Base-by-base conservation (phyloP, 1,284 basidiomycete species). In the Irpex sp. region DNA sequence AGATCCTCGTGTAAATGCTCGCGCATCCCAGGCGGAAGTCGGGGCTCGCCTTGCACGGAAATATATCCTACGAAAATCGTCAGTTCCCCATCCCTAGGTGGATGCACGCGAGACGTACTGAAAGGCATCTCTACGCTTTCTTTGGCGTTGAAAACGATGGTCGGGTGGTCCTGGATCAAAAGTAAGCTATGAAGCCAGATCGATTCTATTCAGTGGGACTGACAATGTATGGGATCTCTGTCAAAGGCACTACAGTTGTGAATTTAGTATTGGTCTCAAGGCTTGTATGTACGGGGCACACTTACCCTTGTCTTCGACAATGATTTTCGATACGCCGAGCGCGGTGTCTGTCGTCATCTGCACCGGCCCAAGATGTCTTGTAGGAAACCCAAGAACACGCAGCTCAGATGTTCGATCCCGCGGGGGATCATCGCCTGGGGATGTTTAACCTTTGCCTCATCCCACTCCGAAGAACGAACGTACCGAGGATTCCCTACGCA, bases 261-360 rank as follows among this genome's bases (percentile, higher is more conserved):
- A 49, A 26, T 8, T 5, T 19, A 37, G 59, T 64, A 67, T n/a
- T 65, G 47, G 9, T 13, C 1, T 17, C 13, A 38, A 8, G 15
- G 17, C 49, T 52, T 4, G 6, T 1, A 36, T 34, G 15, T 2
- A 57, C 21, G n/a, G 2, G 9, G 19, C 34, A 51, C 38, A 5
- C 72, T 9, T 66, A 89, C 89, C 78, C 72, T 86, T 83, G 73
- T 97, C 94, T 65, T 92, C 80, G 0, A 96, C 90, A 13, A 97
- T 91, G 2, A 86, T 76, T 74, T 97, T 98, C 0, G 94, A 96
- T 5, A 98, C 96, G 6, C 92, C 94, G 0, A 98, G 81, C 0
- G 97, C 97, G 0, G 97, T 98, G 75, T 99, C 97, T 0, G 97
- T 99, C 31, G 97, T 98, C 97, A 99, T 99, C 76, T 99, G 97